Evolutionary conservation across 2,329 filamentous ascomycete species (phyloP).

Genomic region (Gnomoniopsis sp.): DNA sequence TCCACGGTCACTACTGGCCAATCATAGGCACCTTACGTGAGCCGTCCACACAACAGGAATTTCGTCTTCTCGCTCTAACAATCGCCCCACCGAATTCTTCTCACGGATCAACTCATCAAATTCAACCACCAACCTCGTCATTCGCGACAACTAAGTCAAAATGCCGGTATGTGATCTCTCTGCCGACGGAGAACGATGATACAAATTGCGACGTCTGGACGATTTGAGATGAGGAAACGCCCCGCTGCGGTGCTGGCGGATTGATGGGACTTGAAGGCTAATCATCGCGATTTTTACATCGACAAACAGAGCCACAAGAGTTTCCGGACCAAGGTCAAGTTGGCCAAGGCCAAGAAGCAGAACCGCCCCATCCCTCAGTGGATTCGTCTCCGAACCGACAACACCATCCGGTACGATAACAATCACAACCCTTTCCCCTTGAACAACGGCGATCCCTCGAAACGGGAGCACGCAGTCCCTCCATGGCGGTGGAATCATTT

Average conservation of each 20-base stretch:
- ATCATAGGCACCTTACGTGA: background rate
- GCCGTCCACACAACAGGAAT: background rate
- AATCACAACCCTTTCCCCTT: background rate
- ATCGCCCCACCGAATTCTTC: slow-evolving; percentile 16
- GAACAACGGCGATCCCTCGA: background rate
- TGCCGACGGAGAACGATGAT: background rate
- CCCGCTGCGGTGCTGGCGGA: background rate
- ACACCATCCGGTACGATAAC: slow-evolving; percentile 92
- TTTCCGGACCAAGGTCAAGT: slow-evolving; percentile 99
- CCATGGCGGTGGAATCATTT: background rate
- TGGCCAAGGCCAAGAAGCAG: slow-evolving; percentile 99
- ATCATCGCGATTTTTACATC: slow-evolving; percentile 10
- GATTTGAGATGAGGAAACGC: background rate
- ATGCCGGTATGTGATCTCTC: slow-evolving; percentile 33
- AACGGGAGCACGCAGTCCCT: slow-evolving; percentile 5
- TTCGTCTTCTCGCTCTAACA: slow-evolving; percentile 6
- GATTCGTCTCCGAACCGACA: slow-evolving; percentile 97
- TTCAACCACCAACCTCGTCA: slow-evolving; percentile 22
- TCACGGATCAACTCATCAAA: slow-evolving; percentile 22
- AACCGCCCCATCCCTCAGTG: slow-evolving; percentile 99
- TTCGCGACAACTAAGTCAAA: slow-evolving; percentile 33
- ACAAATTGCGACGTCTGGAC: background rate
- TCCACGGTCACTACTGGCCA: background rate
- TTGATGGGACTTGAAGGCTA: slow-evolving; percentile 14
- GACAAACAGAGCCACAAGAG: slow-evolving; percentile 91